phyloP scores from a whole-genome alignment of 208 protist species.

The Wallacemonas sp. region DNA sequence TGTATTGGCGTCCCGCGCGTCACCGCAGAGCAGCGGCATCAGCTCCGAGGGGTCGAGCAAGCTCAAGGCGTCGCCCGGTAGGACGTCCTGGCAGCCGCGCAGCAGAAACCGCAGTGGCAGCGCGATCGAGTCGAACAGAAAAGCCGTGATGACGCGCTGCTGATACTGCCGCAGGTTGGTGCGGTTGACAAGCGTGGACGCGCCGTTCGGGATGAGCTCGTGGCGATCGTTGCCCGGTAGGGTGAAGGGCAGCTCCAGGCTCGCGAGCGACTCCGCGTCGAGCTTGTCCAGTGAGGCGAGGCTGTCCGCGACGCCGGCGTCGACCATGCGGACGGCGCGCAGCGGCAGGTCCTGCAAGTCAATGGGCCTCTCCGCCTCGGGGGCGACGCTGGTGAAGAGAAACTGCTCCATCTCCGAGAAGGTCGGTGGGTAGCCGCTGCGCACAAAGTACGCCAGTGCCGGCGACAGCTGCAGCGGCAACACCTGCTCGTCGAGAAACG shows the following conservation, averaged over 20 bases:
- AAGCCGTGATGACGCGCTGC: constrained; percentile 47
- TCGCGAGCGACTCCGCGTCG: constrained; percentile 33
- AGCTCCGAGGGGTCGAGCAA: constrained; percentile 63
- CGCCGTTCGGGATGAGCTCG: constrained; percentile 57
- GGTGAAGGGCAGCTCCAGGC: constrained; percentile 82
- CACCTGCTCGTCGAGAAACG: constrained; percentile 77
- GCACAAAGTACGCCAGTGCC: constrained; percentile 71
- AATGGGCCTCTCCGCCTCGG: constrained; percentile 44
- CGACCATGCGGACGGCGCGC: constrained; percentile 57
- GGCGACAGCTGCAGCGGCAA: constrained; percentile 75
- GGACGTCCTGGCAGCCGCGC: constrained; percentile 74
- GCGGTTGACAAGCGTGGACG: constrained; percentile 40
- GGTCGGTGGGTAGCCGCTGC: constrained; percentile 38
- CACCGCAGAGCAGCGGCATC: constrained; percentile 65
- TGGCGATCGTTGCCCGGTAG: constrained; percentile 74
- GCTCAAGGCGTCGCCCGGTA: constrained; percentile 66
- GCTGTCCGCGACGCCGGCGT: constrained; percentile 49
- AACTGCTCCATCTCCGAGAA: constrained; percentile 3
- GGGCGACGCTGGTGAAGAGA: constrained; percentile 21
- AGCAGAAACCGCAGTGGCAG: constrained; percentile 66
- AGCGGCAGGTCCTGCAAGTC: constrained; percentile 68
- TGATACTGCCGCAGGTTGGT: constrained; percentile 65
- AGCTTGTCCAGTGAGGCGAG: constrained; percentile 42
- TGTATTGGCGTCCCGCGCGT: constrained; percentile 31
- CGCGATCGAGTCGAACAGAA: constrained; percentile 76